These are phyloP conservation scores for Chaetothyriales sp. DNA, from an alignment of 2,329 filamentous ascomycete genomes.

Conservation along the genomic window DNA sequence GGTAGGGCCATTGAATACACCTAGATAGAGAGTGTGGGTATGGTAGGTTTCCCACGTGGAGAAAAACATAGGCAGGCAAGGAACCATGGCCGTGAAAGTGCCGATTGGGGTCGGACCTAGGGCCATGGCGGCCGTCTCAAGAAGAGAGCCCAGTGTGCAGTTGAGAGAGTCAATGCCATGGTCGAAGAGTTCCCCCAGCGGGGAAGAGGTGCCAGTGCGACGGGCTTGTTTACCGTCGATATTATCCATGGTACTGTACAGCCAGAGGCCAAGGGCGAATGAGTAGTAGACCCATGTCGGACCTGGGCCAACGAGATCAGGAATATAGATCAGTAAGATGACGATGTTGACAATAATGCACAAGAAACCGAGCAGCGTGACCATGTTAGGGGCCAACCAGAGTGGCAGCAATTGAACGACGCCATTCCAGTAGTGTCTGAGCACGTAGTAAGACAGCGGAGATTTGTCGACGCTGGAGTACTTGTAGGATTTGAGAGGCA, in stretches of 20 bases:
- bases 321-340: slow-evolving; percentile 64
- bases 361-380: slow-evolving; percentile 86
- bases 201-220: slow-evolving; percentile 86
- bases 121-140: slow-evolving; percentile 87
- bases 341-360: slow-evolving; percentile 80
- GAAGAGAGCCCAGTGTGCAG: slow-evolving; percentile 81
- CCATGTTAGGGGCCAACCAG: slow-evolving; percentile 97
- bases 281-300: slow-evolving; percentile 91
- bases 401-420: slow-evolving; percentile 82
- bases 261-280: slow-evolving; percentile 90
- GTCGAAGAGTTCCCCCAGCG: slow-evolving; percentile 91
- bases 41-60: slow-evolving; percentile 99
- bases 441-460: slow-evolving; percentile 79
- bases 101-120: slow-evolving; percentile 72
- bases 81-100: slow-evolving; percentile 80
- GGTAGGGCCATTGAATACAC: slow-evolving; percentile 92
- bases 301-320: slow-evolving; percentile 76
- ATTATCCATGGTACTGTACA: slow-evolving; percentile 98
- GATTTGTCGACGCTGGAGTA: slow-evolving; percentile 97
- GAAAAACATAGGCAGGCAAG: slow-evolving; percentile 96
- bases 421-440: slow-evolving; percentile 79
- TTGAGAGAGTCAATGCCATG: slow-evolving; percentile 97
- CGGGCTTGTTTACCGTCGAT: slow-evolving; percentile 96
- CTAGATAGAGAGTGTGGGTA: slow-evolving; percentile 90
- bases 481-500: slow-evolving; percentile 89